Evolutionary conservation across 108 stramenopile species (phyloP).

Genomic region (Cyclotella choctawhatcheeana): DNA sequence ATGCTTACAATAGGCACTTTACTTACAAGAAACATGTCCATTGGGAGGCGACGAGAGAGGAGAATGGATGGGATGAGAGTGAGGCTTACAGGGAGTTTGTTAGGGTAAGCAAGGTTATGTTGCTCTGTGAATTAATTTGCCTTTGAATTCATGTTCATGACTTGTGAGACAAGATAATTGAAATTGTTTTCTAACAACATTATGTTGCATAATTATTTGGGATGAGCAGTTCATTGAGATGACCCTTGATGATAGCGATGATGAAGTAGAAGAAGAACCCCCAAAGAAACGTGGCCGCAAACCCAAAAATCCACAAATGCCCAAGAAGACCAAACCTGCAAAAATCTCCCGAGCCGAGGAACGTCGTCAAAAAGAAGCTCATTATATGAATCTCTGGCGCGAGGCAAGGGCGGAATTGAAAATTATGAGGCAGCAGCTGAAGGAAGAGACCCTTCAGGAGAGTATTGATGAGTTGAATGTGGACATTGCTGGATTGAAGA

Average conservation of each 20-base stretch:
- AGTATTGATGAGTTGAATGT: conserved; percentile 1
- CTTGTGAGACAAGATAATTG: too few species aligned
- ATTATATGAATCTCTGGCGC: conserved; percentile 6
- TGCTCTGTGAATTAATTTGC: too few species aligned
- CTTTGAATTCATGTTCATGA: too few species aligned
- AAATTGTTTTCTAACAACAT: too few species aligned
- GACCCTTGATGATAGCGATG: background rate
- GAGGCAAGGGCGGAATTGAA: background rate
- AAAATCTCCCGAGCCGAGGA: background rate
- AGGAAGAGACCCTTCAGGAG: background rate
- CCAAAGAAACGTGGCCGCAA: background rate
- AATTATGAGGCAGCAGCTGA: conserved; percentile 2
- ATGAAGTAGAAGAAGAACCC: background rate
- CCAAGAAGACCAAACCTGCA: background rate
- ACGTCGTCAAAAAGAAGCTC: background rate
- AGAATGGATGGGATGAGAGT: conserved; percentile 1
- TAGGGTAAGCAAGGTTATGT: too few species aligned
- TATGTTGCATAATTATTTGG: too few species aligned
- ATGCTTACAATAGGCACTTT: conserved; percentile 5
- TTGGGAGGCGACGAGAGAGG: conserved; percentile 1
- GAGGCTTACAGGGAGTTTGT: conserved; percentile 4
- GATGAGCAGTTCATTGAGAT: conserved; percentile 6
- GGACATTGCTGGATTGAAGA: conserved; percentile 1
- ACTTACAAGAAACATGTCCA: conserved; percentile 1
- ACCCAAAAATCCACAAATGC: too few species aligned